A percentile compares a stretch with the other conserved stretches of the same genome.
Evolutionary conservation across 1,284 basidiomycete species (phyloP).

Genomic region (Phlebopus sp.): DNA sequence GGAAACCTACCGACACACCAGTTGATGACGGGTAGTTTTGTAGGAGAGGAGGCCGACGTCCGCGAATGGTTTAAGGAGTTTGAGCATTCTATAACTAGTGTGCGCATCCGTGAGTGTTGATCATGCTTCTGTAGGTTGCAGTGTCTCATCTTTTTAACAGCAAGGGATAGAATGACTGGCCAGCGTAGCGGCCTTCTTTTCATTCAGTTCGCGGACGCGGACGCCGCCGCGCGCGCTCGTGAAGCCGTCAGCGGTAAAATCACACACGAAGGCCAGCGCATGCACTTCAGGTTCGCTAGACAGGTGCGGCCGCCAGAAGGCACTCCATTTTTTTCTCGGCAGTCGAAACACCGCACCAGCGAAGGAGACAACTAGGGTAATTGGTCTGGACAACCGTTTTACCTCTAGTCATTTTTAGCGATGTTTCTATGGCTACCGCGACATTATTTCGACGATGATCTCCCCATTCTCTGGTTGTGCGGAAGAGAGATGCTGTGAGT

Average conservation of each 20-base stretch:
- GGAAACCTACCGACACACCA: constrained; percentile 22
- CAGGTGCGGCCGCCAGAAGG: constrained; percentile 12
- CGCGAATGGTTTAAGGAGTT: constrained; percentile 18
- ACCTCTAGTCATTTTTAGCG: too few relatives aligned
- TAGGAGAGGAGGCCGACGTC: constrained; percentile 23
- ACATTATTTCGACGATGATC: too few relatives aligned
- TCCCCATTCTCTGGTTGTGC: too few relatives aligned
- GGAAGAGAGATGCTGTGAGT: too few relatives aligned
- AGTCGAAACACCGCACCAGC: too few relatives aligned
- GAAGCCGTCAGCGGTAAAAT: constrained; percentile 16
- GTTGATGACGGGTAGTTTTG: constrained; percentile 40
- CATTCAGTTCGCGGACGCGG: constrained; percentile 22
- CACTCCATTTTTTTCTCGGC: too few relatives aligned
- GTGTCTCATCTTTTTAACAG: constrained; percentile 7
- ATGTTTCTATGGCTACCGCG: too few relatives aligned
- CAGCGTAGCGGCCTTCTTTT: constrained; percentile 15
- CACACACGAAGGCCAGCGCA: neutral
- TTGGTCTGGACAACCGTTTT: too few relatives aligned
- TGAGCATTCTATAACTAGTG: constrained; percentile 21
- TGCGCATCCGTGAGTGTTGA: constrained; percentile 21
- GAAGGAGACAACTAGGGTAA: too few relatives aligned
- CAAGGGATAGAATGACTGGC: neutral
- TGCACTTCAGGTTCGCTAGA: constrained; percentile 17
- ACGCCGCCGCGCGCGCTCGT: constrained; percentile 23
- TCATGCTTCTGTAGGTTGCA: neutral